Evolutionary conservation across 192 early-diverging fungal species (phyloP).

Genomic region (Gaertneriomyces semiglobifer): DNA sequence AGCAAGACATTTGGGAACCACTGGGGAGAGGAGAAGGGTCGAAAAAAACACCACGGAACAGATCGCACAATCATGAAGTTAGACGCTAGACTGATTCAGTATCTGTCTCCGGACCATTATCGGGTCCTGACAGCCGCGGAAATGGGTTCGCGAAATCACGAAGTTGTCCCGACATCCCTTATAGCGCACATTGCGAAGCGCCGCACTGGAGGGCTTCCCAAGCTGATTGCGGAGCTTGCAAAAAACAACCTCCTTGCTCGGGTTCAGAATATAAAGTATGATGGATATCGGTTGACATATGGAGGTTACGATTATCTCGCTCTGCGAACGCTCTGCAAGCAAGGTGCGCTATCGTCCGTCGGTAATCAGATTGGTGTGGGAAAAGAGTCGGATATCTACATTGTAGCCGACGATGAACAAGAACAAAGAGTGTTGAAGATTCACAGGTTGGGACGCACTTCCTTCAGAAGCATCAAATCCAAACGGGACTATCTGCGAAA

Average conservation of each 20-base stretch:
- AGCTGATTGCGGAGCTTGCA: slow-evolving; percentile 79
- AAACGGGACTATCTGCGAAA: slow-evolving; percentile 97
- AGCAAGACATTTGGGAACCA: no score
- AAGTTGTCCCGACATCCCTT: slow-evolving; percentile 89
- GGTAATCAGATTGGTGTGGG: slow-evolving; percentile 99
- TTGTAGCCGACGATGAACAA: slow-evolving; percentile 91
- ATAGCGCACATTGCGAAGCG: slow-evolving; percentile 94
- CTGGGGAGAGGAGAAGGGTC: no score
- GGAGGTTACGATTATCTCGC: slow-evolving; percentile 99
- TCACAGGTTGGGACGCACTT: slow-evolving; percentile 90
- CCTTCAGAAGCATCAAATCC: slow-evolving; percentile 94
- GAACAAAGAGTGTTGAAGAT: slow-evolving; percentile 92
- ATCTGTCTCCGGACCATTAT: slow-evolving; percentile 91
- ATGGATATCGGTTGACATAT: slow-evolving; percentile 95
- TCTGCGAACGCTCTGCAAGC: slow-evolving; percentile 83
- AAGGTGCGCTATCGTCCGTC: slow-evolving; percentile 85
- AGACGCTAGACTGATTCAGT: slow-evolving; percentile 89
- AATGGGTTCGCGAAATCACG: slow-evolving; percentile 98
- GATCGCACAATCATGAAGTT: slow-evolving; percentile 73
- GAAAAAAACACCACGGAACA: no score
- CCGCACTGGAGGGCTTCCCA: slow-evolving; percentile 78
- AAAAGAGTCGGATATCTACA: slow-evolving; percentile 98
- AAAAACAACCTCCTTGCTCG: slow-evolving; percentile 87
- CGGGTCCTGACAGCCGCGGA: slow-evolving; percentile 95
- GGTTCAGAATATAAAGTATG: slow-evolving; percentile 82